Evolutionary conservation across 176 grass and related monocot genomes (phyloP).

Genomic region (Phoenix dactylifera): DNA sequence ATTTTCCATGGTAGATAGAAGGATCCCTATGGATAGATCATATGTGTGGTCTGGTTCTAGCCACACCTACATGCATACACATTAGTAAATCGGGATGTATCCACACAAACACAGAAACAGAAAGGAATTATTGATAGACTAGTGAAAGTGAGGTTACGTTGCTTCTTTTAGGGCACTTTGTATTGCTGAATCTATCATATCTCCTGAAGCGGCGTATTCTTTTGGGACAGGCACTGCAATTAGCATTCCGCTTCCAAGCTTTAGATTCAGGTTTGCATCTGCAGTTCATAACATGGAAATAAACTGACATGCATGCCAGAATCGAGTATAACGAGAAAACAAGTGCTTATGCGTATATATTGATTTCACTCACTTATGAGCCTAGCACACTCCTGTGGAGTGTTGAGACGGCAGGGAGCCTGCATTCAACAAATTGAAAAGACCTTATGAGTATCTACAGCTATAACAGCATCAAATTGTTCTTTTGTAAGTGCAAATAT

Average conservation of each 20-base stretch:
- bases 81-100: not conserved
- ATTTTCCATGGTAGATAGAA: no score
- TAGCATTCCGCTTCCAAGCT: constrained; percentile 67
- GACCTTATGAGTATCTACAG: not conserved
- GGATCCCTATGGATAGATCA: no score
- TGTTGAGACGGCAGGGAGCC: constrained; percentile 68
- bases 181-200: constrained; percentile 77
- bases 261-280: constrained; percentile 67
- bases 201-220: constrained; percentile 62
- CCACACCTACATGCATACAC: no score
- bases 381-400: constrained; percentile 76
- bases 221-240: constrained; percentile 83
- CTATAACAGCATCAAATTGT: no score
- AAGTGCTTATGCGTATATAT: not conserved
- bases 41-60: no score
- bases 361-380: constrained; percentile 46
- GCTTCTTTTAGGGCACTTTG: constrained; percentile 81
- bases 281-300: constrained; percentile 8
- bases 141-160: constrained; percentile 29
- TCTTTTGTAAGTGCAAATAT: no score
- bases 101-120: not conserved
- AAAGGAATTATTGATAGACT: not conserved
- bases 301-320: not conserved
- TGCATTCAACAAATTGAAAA: constrained; percentile 23
- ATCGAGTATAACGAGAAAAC: not conserved